Base-by-base conservation (phyloP, 1,284 basidiomycete species). In the Fomitopsis schrenkii region DNA sequence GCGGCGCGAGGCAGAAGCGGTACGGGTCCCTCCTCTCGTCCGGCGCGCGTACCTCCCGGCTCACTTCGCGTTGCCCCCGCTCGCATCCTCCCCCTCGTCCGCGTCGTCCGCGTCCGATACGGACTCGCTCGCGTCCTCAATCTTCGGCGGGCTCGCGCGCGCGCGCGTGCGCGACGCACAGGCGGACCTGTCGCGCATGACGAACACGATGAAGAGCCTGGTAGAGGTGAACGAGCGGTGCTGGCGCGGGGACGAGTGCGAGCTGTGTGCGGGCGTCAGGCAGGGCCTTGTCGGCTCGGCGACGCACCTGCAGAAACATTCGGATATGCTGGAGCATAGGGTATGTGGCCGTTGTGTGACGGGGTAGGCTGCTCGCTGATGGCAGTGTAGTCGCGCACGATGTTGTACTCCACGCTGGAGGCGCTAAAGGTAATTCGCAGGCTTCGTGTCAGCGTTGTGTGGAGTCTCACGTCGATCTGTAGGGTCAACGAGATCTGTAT, bases 401-500 rank as follows among this genome's bases (percentile, higher is more conserved):
- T 91, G 60, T 73, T 90, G 48, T 82, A 87, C 64, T 84, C 81
- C 2, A 91, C 88, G 1, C 74, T 92, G 26, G 91, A 94, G 69
- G 79, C 85, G 28, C 71, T 93, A 63, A 93, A 93, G 83, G 91
- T 90, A 62, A 67, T 71, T 15, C 26, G 8, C 8, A 15, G 38
- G 19, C 35, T 12, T 22, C 28, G 17, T 14, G 12, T 22, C 4
- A 10, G 15, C n/a, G 19, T 9, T 15, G 36, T 4, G 9, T 22
- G 14, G 4, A 17, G 19, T 38, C 35, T 38, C 17, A 33, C 35
- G 3, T 19, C 9, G 19, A 19, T 2, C 3, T 17, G 9, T 77
- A 94, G 86, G 77, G 78, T 55, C 94, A 97, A 73, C 86, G 95
- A 45, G 95, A 98, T 71, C 79, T 97, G 4, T 96, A 95, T 72